Percentiles rank a stretch among this genome's conserved stretches.
Conservation (phyloP, 2,329 filamentous ascomycete genomes). For the Trichoderma polysporum region DNA sequence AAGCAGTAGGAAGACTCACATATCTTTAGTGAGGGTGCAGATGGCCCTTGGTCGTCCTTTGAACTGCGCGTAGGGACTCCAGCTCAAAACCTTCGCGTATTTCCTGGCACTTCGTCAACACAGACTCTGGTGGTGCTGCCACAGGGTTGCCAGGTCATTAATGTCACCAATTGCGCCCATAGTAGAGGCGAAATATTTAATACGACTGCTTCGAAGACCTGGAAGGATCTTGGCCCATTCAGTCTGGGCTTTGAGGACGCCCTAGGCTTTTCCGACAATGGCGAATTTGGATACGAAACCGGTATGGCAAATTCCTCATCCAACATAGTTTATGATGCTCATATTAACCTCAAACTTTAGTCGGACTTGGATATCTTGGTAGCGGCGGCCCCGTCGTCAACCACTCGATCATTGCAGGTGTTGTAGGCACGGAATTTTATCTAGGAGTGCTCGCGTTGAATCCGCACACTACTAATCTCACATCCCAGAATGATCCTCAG, state of each 20-base stretch:
- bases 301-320: slow-evolving; percentile 5
- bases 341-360: not conserved
- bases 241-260: slow-evolving; percentile 17
- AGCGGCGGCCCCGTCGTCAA: slow-evolving; percentile 23
- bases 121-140: slow-evolving; percentile 16
- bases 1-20: not conserved
- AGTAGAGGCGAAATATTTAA: slow-evolving; percentile 20
- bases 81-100: slow-evolving; percentile 18
- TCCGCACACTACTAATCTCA: slow-evolving; percentile 21
- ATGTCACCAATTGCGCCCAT: slow-evolving; percentile 14
- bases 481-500: slow-evolving; percentile 21
- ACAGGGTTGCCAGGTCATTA: slow-evolving; percentile 17
- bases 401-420: slow-evolving; percentile 19
- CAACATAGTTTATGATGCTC: not conserved
- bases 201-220: slow-evolving; percentile 15
- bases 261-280: slow-evolving; percentile 18
- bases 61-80: slow-evolving; percentile 21
- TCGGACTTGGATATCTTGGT: slow-evolving; percentile 21
- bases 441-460: slow-evolving; percentile 20
- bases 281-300: slow-evolving; percentile 19
- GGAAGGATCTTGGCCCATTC: slow-evolving; percentile 18
- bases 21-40: slow-evolving; percentile 17
- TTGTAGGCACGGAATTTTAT: slow-evolving; percentile 21
- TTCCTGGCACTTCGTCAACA: slow-evolving; percentile 22
- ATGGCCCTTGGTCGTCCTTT: slow-evolving; percentile 22